Evolutionary conservation across 1,284 basidiomycete species (phyloP).

Genomic region (Cerrena zonata): DNA sequence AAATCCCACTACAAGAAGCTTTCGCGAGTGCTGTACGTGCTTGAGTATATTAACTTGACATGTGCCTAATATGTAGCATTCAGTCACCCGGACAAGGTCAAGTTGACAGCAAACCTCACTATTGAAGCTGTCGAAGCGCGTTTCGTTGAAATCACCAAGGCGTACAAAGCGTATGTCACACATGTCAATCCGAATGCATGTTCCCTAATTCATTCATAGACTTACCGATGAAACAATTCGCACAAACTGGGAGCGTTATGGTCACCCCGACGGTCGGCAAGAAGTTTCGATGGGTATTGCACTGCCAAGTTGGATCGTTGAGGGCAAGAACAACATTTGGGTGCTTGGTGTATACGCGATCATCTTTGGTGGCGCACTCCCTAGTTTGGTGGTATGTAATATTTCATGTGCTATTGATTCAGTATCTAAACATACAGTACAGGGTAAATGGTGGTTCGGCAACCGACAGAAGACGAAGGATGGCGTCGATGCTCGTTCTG

Average conservation of each 20-base stretch:
- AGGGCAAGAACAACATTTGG: constrained; percentile 86
- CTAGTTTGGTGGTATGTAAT: constrained; percentile 70
- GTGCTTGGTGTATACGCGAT: constrained; percentile 86
- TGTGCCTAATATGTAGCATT: constrained; percentile 5
- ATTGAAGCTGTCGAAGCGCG: constrained; percentile 83
- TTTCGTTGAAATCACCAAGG: constrained; percentile 94
- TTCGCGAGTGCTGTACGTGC: constrained; percentile 78
- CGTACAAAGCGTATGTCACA: constrained; percentile 86
- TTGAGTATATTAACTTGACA: not conserved
- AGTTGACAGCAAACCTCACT: constrained; percentile 77
- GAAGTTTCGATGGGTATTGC: constrained; percentile 95
- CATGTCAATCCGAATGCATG: not conserved
- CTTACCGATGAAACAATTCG: constrained; percentile 92
- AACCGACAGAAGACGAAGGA: constrained; percentile 89
- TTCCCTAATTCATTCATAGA: constrained; percentile 31
- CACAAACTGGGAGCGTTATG: constrained; percentile 86
- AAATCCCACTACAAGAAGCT: constrained; percentile 95
- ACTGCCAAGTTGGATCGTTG: constrained; percentile 90
- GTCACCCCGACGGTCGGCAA: constrained; percentile 95
- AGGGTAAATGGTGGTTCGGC: constrained; percentile 98
- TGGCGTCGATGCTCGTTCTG: constrained; percentile 79
- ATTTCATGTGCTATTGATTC: not conserved
- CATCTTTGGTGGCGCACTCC: constrained; percentile 82
- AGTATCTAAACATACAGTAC: constrained; percentile 3
- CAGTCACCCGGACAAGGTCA: constrained; percentile 97